Evolutionary conservation across 1,284 basidiomycete genomes (phyloP), one percentile per base, ranked within the genome.

Genomic region (Irpex rosettiformis): DNA sequence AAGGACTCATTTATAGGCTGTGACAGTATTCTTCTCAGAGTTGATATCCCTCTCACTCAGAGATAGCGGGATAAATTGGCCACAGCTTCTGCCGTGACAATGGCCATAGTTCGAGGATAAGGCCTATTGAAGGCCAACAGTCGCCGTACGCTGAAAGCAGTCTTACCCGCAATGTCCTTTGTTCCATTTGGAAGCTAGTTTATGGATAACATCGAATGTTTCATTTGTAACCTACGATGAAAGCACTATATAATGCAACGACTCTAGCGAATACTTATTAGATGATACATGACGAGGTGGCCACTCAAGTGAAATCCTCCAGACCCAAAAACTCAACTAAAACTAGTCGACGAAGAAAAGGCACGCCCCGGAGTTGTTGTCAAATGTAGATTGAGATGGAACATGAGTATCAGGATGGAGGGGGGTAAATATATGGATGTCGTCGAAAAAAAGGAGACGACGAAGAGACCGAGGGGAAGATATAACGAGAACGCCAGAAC

Each of bases 221-320:
- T 16, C 33, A 37, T 45, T 45, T 11, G 43, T 45, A 45, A 11
- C 43, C 43, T 45, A 45, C 43, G 43, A 45, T 51, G 48, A 51
- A 51, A 51, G 48, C 48, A 51, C 48, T 51, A 51, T 8, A 24
- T 51, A 51, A 51, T 51, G 48, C 48, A 51, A 51, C 48, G 48
- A n/a, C 48, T 51, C 48, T 51, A 51, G 22, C 48, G 48, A 51
- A 51, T 51, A 27, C 13, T 51, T 51, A 27, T 27, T 51, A 51
- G 48, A 51, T 28, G 48, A 51, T 51, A 51, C 48, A 51, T 28
- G 48, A 22, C 48, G 27, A 51, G 16, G 33, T 51, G 48, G 48
- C 48, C 48, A 51, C 48, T 24, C 48, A 51, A 51, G 21, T 5
- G 21, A 28, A 51, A 51, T 51, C 25, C 48, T 51, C 48, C 48